Percentiles rank a stretch among this genome's conserved stretches.
phyloP scores from a whole-genome alignment of 2,329 filamentous ascomycete species.

The Purpureocillium takamizusanense region DNA sequence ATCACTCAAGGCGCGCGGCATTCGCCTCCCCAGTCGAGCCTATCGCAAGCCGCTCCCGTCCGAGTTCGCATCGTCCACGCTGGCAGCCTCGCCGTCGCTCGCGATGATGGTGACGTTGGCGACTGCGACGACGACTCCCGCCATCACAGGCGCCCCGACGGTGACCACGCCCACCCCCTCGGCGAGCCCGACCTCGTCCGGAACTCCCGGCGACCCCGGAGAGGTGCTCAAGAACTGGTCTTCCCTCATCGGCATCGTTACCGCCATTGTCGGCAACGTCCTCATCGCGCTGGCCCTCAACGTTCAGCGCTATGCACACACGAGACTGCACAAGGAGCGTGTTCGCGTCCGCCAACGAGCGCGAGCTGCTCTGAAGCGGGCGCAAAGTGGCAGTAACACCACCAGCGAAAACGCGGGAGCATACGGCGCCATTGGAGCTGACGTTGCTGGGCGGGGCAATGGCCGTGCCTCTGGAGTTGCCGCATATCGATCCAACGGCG shows the following conservation, averaged over 20 bases:
- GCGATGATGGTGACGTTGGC: conserved; percentile 4
- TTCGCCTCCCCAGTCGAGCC: neutral
- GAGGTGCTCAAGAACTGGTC: conserved; percentile 66
- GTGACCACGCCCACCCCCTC: neutral
- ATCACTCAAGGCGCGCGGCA: no score
- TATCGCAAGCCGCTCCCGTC: neutral
- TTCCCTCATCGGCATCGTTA: conserved; percentile 87
- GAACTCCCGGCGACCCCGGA: conserved; percentile 23
- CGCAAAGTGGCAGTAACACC: conserved; percentile 22
- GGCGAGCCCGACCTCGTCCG: conserved; percentile 6
- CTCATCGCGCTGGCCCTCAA: conserved; percentile 94
- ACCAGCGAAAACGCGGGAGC: conserved; percentile 11
- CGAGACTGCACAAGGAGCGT: conserved; percentile 66
- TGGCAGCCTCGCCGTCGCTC: conserved; percentile 3
- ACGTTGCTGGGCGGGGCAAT: conserved; percentile 8
- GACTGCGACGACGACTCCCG: conserved; percentile 1
- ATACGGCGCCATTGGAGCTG: conserved; percentile 24
- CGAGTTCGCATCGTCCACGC: neutral
- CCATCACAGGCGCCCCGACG: neutral
- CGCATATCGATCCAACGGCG: conserved; percentile 24
- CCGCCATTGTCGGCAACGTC: conserved; percentile 85
- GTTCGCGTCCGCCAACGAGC: conserved; percentile 46
- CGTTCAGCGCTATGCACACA: conserved; percentile 92
- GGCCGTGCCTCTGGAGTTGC: conserved; percentile 12
- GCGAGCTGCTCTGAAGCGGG: conserved; percentile 42